Conservation (phyloP, 2,329 filamentous ascomycete species). For the Tetracladium maxilliforme region DNA sequence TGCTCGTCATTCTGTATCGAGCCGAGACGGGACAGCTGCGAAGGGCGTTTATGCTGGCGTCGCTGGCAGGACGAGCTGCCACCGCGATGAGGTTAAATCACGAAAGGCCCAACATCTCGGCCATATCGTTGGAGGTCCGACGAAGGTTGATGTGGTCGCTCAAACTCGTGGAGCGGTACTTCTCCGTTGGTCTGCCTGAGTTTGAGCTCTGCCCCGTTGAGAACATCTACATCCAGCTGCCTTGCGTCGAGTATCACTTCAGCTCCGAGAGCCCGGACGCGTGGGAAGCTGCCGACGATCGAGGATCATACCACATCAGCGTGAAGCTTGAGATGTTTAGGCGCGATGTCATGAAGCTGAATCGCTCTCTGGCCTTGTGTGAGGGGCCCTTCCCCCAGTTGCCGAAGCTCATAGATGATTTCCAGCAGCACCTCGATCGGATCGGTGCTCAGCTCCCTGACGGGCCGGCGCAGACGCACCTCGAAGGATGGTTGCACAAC, state of each 20-base stretch:
- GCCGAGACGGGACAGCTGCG: slow-evolving; percentile 26
- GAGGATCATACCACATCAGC: neutral
- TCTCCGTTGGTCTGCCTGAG: slow-evolving; percentile 26
- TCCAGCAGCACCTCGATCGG: slow-evolving; percentile 4
- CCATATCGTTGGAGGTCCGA: slow-evolving; percentile 25
- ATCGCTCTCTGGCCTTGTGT: slow-evolving; percentile 4
- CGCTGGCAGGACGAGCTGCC: slow-evolving; percentile 25
- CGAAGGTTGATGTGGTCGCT: slow-evolving; percentile 28
- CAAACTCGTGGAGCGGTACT: slow-evolving; percentile 25
- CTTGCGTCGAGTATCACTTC: slow-evolving; percentile 28
- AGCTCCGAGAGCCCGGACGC: too few relatives aligned
- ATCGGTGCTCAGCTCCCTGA: slow-evolving; percentile 3
- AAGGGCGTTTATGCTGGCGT: slow-evolving; percentile 27
- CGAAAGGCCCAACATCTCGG: slow-evolving; percentile 22
- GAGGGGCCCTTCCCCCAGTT: slow-evolving; percentile 4
- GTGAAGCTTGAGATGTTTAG: slow-evolving; percentile 1
- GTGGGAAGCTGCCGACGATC: too few relatives aligned
- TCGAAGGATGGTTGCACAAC: slow-evolving; percentile 3
- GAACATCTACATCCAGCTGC: slow-evolving; percentile 23
- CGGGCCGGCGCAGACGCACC: slow-evolving; percentile 3
- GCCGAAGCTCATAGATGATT: slow-evolving; percentile 3
- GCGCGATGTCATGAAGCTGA: slow-evolving; percentile 8
- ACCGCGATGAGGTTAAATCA: slow-evolving; percentile 26
- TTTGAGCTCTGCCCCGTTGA: slow-evolving; percentile 27
- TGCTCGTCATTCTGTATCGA: slow-evolving; percentile 28